Evolutionary conservation across 768 basidiomycete genomes (phyloP), one percentile per base, ranked within the genome.

Genomic region (Daedaleopsis nitida): DNA sequence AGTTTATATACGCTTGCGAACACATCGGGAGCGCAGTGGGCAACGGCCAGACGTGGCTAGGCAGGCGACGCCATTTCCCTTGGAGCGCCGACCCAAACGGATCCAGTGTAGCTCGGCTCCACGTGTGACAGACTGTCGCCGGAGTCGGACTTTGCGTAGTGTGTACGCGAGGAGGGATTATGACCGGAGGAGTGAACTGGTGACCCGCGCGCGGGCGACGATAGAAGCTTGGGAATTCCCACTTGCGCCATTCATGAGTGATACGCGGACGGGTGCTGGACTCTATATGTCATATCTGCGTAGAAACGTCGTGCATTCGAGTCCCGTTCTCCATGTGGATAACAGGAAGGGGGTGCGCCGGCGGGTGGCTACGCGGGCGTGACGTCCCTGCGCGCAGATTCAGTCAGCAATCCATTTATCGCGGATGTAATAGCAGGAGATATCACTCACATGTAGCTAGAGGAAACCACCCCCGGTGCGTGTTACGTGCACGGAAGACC

Each of bases 81-180:
- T 60, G n/a, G 49, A n/a, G 59, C 59, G 47, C 54, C 59, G 59
- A 55, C 16, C 27, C 16, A 60, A 60, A 44, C 47, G 53, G 48
- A 55, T 21, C 45, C 53, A 34, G 47, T 43, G 48, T 51, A 37
- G 14, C 19, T 24, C 47, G 13, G 39, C 17, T 21, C 43, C 39
- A n/a, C 53, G 50, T 60, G 59, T 60, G 59, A 60, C 53, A 24
- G 45, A 23, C 38, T 60, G 53, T 27, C 53, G 55, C 47, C 54
- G 48, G 52, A 32, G 45, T 39, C 59, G 59, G 59, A 19, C 39
- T 60, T 60, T 49, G 23, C 5, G 19, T 35, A 10, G 13, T 12
- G 13, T 39, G 50, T 55, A 47, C 39, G 55, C 59, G 52, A 55
- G 23, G 52, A 6, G 9, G 3, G 27, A 32, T 19, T 51, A 60